Conservation (phyloP, 306 rosid species). For the Oemleria cerasiformis region DNA sequence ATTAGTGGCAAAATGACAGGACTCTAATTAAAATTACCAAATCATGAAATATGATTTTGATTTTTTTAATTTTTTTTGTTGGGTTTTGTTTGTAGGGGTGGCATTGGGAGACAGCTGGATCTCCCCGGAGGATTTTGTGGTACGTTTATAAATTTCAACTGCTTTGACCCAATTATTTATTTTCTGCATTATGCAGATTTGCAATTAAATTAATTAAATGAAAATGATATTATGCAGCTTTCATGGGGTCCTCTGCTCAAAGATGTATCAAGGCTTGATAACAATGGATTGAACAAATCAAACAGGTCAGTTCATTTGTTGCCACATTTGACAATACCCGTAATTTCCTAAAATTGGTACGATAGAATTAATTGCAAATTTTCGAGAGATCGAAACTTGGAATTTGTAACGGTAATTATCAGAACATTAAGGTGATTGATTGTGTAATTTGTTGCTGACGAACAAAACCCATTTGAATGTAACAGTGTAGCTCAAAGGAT, state of each 20-base stretch:
- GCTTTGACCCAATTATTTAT: background rate
- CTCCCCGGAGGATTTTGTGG: conserved; percentile 95
- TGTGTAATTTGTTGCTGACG: too few species aligned
- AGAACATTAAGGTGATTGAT: background rate
- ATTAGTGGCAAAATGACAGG: too few species aligned
- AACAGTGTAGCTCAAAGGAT: conserved; percentile 68
- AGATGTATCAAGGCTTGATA: conserved; percentile 74
- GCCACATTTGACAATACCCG: background rate
- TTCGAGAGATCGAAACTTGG: too few species aligned
- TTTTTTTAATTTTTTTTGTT: background rate
- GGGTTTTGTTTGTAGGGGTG: conserved; percentile 53
- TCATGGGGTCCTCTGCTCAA: conserved; percentile 98
- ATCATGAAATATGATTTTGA: background rate
- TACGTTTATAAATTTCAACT: conserved; percentile 18
- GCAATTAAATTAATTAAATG: background rate
- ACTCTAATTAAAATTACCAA: background rate
- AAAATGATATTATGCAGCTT: conserved; percentile 30
- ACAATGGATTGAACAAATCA: conserved; percentile 51
- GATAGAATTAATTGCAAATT: background rate
- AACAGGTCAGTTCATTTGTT: conserved; percentile 41
- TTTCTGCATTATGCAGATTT: background rate
- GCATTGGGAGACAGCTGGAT: conserved; percentile 94
- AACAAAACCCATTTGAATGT: conserved; percentile 13
- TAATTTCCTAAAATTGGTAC: background rate
- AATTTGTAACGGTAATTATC: too few species aligned